These are phyloP conservation scores for Puya raimondii DNA, from an alignment of 176 grass and related monocot genomes.

Conservation along the genomic window DNA sequence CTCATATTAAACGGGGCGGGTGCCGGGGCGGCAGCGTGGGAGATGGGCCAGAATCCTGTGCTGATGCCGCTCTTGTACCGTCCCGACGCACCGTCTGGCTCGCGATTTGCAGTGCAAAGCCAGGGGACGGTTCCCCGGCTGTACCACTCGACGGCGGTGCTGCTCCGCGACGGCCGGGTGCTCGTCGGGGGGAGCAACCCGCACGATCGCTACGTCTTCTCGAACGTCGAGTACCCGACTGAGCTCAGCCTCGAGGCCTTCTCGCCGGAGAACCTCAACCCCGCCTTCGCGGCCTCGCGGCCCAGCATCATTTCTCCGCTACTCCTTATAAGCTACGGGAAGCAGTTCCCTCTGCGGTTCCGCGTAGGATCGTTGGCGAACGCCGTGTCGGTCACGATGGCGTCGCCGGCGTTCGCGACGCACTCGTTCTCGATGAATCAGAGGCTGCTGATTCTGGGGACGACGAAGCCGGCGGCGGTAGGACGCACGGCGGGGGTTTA, in stretches of 20 bases:
- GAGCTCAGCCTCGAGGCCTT: slow-evolving; percentile 77
- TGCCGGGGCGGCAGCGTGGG: slow-evolving; percentile 65
- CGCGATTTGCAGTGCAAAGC: slow-evolving; percentile 44
- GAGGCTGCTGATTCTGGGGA: not conserved
- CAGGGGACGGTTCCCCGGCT: slow-evolving; percentile 34
- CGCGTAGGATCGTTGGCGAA: not conserved
- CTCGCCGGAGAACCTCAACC: slow-evolving; percentile 56
- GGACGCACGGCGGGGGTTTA: not conserved
- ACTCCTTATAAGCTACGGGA: slow-evolving; percentile 30
- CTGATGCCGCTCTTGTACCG: slow-evolving; percentile 45
- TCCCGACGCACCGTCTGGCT: slow-evolving; percentile 14
- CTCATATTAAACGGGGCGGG: slow-evolving; percentile 58
- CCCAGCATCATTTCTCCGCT: slow-evolving; percentile 35
- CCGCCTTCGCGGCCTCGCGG: slow-evolving; percentile 27
- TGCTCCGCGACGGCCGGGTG: slow-evolving; percentile 63
- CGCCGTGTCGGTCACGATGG: not conserved
- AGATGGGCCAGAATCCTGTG: slow-evolving; percentile 26
- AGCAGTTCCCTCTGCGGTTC: not conserved
- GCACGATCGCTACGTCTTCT: slow-evolving; percentile 71
- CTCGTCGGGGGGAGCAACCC: slow-evolving; percentile 82
- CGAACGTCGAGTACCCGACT: slow-evolving; percentile 51
- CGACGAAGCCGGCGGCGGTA: not conserved
- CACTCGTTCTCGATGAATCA: not conserved
- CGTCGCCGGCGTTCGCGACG: not conserved
- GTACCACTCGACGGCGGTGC: slow-evolving; percentile 56